These are phyloP conservation scores for Suhomyces xylopsoci DNA, from an alignment of 805 yeast species.

Conservation along the genomic window DNA sequence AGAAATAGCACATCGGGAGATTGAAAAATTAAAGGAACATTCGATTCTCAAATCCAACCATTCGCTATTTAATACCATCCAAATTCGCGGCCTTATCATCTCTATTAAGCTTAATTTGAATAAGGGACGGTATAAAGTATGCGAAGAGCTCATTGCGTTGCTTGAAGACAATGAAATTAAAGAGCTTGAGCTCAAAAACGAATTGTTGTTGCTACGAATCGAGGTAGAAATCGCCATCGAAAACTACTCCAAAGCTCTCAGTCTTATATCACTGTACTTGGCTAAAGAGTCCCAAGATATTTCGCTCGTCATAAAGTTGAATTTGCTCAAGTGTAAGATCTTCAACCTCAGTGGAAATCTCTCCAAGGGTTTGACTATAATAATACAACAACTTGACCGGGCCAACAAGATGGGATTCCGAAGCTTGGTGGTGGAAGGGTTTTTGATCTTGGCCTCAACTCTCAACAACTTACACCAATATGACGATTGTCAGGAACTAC, in stretches of 20 bases:
- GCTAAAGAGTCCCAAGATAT: constrained; percentile 27
- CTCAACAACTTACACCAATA: constrained; percentile 39
- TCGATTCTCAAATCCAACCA: constrained; percentile 23
- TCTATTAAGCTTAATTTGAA: constrained; percentile 33
- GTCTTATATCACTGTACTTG: constrained; percentile 16
- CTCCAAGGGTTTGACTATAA: constrained; percentile 47
- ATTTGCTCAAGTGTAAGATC: constrained; percentile 45
- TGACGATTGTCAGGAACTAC: constrained; percentile 43
- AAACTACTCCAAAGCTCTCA: constrained; percentile 28
- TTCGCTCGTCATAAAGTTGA: constrained; percentile 44
- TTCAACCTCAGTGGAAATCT: constrained; percentile 43
- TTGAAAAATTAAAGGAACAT: constrained; percentile 28
- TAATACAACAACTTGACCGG: constrained; percentile 48
- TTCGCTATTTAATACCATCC: constrained; percentile 41
- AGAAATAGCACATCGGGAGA: constrained; percentile 33
- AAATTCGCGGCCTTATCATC: constrained; percentile 39
- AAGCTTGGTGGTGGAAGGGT: constrained; percentile 44
- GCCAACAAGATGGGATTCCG: constrained; percentile 48
- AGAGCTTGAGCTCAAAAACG: constrained; percentile 30
- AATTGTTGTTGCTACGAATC: constrained; percentile 23
- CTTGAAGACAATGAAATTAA: constrained; percentile 27
- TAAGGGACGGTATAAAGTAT: constrained; percentile 35
- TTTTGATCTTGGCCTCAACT: constrained; percentile 44
- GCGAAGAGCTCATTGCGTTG: constrained; percentile 32
- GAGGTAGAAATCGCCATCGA: constrained; percentile 31